phyloP scores from a whole-genome alignment of 83 land plant species.

The Picea abies region DNA sequence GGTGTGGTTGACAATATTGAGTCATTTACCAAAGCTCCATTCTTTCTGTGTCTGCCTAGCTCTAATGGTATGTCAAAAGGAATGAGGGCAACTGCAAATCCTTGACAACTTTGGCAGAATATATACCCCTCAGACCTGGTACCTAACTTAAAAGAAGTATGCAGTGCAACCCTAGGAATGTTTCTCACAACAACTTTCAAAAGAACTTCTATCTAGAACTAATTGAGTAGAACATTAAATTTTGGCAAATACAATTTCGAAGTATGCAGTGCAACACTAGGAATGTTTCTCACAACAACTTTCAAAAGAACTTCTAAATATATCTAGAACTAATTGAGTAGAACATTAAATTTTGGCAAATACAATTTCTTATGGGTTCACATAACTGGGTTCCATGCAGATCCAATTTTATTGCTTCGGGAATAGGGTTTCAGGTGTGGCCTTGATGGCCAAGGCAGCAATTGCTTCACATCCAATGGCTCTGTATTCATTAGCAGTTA shows the following conservation, averaged over 20 bases:
- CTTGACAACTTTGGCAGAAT: too few relatives aligned
- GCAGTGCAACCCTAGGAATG: not conserved
- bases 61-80: too few relatives aligned
- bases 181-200: not conserved
- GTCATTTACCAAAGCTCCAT: not conserved
- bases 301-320: not conserved
- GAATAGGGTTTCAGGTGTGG: constrained; percentile 35
- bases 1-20: too few relatives aligned
- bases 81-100: too few relatives aligned
- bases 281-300: not conserved
- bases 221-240: not conserved
- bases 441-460: constrained; percentile 37
- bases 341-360: not conserved
- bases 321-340: not conserved
- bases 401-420: constrained; percentile 30
- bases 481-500: constrained; percentile 33
- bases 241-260: constrained; percentile 1
- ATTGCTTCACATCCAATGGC: constrained; percentile 32
- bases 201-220: not conserved
- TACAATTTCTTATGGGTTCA: constrained; percentile 4
- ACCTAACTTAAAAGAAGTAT: not conserved
- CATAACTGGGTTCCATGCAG: constrained; percentile 12
- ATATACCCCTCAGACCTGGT: too few relatives aligned
- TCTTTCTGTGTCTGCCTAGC: not conserved
- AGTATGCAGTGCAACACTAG: not conserved